Conservation (phyloP, 2,329 filamentous ascomycete species). For the Cercospora sesami region DNA sequence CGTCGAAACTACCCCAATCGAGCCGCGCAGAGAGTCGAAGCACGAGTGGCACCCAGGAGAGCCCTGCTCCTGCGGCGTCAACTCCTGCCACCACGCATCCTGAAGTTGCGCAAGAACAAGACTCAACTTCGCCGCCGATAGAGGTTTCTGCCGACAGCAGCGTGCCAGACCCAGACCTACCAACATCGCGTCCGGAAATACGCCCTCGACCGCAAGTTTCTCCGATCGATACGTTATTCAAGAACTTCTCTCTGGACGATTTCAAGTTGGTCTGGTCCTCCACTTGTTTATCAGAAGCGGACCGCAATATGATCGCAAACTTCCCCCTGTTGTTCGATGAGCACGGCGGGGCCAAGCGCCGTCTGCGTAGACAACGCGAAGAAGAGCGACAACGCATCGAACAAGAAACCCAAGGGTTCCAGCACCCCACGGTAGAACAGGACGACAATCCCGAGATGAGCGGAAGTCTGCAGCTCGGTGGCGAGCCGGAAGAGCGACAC, state of each 20-base stretch:
- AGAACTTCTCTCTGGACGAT: slow-evolving; percentile 44
- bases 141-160: slow-evolving; percentile 16
- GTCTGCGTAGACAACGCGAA: slow-evolving; percentile 67
- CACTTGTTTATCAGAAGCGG: slow-evolving; percentile 48
- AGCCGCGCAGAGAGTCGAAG: slow-evolving; percentile 75
- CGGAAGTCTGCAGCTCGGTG: slow-evolving; percentile 84
- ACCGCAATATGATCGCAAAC: slow-evolving; percentile 54
- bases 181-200: slow-evolving; percentile 13
- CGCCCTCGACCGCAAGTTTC: slow-evolving; percentile 25
- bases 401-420: slow-evolving; percentile 51
- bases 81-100: slow-evolving; percentile 24
- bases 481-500: slow-evolving; percentile 79
- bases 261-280: slow-evolving; percentile 58
- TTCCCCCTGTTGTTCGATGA: slow-evolving; percentile 81
- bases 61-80: slow-evolving; percentile 61
- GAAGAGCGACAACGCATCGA: slow-evolving; percentile 56
- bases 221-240: slow-evolving; percentile 43
- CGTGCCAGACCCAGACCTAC: slow-evolving; percentile 1
- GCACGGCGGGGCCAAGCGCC: slow-evolving; percentile 77
- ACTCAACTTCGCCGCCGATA: slow-evolving; percentile 21
- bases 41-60: slow-evolving; percentile 77
- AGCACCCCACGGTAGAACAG: slow-evolving; percentile 51
- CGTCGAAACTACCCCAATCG: slow-evolving; percentile 65
- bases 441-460: slow-evolving; percentile 76
- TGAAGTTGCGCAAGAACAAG: slow-evolving; percentile 13